Conservation (phyloP, 331 rosid species). For the Stylosanthes scabra region DNA sequence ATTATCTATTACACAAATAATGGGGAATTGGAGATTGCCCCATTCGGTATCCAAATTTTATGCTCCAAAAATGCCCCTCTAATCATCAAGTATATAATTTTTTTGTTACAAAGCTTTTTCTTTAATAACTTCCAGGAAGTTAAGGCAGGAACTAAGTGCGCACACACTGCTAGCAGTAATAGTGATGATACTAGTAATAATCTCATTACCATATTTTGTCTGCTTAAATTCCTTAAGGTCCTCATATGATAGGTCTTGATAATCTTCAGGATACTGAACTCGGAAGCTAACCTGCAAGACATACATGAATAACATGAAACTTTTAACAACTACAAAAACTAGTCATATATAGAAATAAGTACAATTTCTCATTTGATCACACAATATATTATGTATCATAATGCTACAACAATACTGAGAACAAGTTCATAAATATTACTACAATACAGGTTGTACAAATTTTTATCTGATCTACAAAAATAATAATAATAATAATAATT, state of each 20-base stretch:
- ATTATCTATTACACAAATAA: too few relatives aligned
- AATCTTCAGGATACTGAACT: conserved; percentile 96
- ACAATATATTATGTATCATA: conserved; percentile 23
- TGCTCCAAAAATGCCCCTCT: too few relatives aligned
- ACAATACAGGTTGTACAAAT: conserved; percentile 6
- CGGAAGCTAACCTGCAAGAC: conserved; percentile 86
- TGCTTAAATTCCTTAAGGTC: conserved; percentile 97
- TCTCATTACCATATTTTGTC: conserved; percentile 98
- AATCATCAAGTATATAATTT: too few relatives aligned
- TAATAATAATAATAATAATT: too few relatives aligned
- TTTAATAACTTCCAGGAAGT: too few relatives aligned
- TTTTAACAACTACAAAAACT: conserved; percentile 1
- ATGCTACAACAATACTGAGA: conserved; percentile 40
- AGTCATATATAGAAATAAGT: conserved; percentile 11
- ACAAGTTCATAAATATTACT: conserved; percentile 14
- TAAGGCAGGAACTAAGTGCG: too few relatives aligned
- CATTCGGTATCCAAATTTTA: too few relatives aligned
- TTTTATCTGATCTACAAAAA: conserved; percentile 28
- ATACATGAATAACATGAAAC: conserved; percentile 36
- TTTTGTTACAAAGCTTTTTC: too few relatives aligned
- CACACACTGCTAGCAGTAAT: neutral
- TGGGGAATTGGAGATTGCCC: too few relatives aligned
- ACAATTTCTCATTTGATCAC: neutral
- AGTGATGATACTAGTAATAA: neutral
- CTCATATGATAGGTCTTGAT: conserved; percentile 89